Conservation (phyloP, 208 protist species). For the Plasmodiophora brassicae region DNA sequence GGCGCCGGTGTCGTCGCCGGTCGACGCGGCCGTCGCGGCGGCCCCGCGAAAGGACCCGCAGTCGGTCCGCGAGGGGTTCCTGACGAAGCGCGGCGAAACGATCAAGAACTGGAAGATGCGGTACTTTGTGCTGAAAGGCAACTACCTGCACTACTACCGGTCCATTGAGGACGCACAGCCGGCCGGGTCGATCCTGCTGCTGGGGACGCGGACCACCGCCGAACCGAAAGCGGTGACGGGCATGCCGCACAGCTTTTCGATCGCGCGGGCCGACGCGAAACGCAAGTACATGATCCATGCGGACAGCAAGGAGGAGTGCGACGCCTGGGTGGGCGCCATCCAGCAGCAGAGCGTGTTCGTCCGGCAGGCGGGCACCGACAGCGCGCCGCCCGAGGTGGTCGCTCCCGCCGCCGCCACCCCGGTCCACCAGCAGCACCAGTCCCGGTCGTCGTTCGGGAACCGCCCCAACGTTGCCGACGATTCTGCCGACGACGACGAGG, state of each 20-base stretch:
- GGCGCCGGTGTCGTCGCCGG: neutral
- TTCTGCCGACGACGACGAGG: too few species aligned
- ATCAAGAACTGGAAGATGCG: constrained; percentile 40
- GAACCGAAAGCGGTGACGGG: neutral
- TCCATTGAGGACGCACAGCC: neutral
- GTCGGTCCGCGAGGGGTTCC: constrained; percentile 20
- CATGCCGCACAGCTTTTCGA: neutral
- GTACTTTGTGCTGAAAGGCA: constrained; percentile 37
- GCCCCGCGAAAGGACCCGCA: neutral
- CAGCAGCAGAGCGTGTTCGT: constrained; percentile 14
- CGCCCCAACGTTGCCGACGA: too few species aligned
- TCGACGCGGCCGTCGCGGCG: neutral
- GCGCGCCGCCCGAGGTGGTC: too few species aligned
- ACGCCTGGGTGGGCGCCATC: neutral
- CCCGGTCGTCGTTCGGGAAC: too few species aligned
- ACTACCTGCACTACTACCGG: constrained; percentile 1
- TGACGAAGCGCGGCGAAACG: constrained; percentile 29
- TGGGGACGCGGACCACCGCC: neutral
- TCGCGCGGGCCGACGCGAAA: neutral
- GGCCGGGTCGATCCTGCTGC: neutral
- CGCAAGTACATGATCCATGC: neutral
- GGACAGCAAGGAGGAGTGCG: neutral
- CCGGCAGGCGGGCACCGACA: too few species aligned
- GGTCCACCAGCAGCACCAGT: neutral
- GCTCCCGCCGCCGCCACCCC: too few species aligned